A percentile compares a stretch with the other conserved stretches of the same genome.
phyloP scores from a whole-genome alignment of 306 rosid species.

The Amphicarpaea edgeworthii region DNA sequence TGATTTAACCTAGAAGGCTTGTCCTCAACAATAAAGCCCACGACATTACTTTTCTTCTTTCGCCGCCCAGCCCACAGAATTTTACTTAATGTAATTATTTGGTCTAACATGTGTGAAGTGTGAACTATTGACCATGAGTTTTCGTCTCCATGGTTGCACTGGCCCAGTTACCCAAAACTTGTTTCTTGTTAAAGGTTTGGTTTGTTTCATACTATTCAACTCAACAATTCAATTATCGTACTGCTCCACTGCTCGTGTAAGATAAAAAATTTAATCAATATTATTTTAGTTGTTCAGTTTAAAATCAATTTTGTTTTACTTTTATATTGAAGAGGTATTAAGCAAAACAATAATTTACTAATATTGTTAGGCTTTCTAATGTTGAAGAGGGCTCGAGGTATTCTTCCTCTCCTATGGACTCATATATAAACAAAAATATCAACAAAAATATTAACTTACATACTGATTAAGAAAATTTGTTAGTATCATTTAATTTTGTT shows the following conservation, averaged over 20 bases:
- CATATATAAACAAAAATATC: too few species aligned
- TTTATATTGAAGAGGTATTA: neutral
- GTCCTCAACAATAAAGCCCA: conserved; percentile 28
- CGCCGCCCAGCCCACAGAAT: conserved; percentile 12
- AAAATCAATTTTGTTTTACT: neutral
- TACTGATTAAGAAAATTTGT: too few species aligned
- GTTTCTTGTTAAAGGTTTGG: neutral
- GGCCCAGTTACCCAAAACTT: neutral
- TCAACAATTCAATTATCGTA: neutral
- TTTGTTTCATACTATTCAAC: neutral
- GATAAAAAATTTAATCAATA: neutral
- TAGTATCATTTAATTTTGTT: too few species aligned
- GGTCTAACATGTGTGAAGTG: conserved; percentile 37
- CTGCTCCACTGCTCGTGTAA: neutral
- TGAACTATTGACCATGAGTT: conserved; percentile 25
- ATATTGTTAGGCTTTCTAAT: too few species aligned
- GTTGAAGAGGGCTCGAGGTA: too few species aligned
- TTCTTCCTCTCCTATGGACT: too few species aligned
- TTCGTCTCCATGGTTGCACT: neutral
- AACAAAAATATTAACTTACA: too few species aligned
- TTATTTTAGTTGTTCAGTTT: neutral
- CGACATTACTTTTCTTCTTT: neutral
- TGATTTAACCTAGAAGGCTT: neutral
- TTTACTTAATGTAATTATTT: conserved; percentile 7
- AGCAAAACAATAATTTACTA: too few species aligned